Percentiles rank a stretch among this genome's conserved stretches.
Conservation (phyloP, 805 yeast species). For the Jamesozyma gamospora region DNA sequence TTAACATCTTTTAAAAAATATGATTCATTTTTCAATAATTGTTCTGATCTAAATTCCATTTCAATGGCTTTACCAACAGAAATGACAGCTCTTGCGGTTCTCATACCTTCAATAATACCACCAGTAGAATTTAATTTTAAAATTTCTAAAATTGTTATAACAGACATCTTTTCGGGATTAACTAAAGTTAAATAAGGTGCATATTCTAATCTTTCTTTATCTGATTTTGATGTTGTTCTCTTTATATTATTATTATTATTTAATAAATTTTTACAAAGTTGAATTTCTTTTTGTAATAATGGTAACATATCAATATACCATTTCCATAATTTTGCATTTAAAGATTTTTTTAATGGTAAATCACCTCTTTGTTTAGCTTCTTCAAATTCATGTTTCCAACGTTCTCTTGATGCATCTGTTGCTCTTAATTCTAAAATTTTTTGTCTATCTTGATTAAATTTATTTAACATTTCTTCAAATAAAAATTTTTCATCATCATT, state of each 20-base stretch:
- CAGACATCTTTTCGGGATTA: conserved; percentile 70
- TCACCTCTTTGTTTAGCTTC: conserved; percentile 51
- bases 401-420: conserved; percentile 72
- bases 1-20: conserved; percentile 45
- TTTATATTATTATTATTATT: conserved; percentile 5
- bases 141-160: conserved; percentile 74
- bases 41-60: conserved; percentile 68
- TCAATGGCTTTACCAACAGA: conserved; percentile 80
- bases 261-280: conserved; percentile 39
- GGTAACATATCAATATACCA: conserved; percentile 78
- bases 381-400: conserved; percentile 81
- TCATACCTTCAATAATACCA: conserved; percentile 70
- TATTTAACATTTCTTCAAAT: conserved; percentile 61
- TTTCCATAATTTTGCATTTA: conserved; percentile 68
- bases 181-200: conserved; percentile 73
- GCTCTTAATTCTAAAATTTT: conserved; percentile 62
- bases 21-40: conserved; percentile 47
- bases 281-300: conserved; percentile 54
- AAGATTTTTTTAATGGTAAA: conserved; percentile 42
- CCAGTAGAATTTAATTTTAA: conserved; percentile 65
- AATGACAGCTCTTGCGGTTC: conserved; percentile 72
- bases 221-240: neutral
- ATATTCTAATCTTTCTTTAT: conserved; percentile 37
- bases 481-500: conserved; percentile 37
- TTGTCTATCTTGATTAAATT: conserved; percentile 69